A percentile compares a stretch with the other conserved stretches of the same genome.
phyloP scores from a whole-genome alignment of 2,329 filamentous ascomycete species.

The Thielaviopsis ethacetica region DNA sequence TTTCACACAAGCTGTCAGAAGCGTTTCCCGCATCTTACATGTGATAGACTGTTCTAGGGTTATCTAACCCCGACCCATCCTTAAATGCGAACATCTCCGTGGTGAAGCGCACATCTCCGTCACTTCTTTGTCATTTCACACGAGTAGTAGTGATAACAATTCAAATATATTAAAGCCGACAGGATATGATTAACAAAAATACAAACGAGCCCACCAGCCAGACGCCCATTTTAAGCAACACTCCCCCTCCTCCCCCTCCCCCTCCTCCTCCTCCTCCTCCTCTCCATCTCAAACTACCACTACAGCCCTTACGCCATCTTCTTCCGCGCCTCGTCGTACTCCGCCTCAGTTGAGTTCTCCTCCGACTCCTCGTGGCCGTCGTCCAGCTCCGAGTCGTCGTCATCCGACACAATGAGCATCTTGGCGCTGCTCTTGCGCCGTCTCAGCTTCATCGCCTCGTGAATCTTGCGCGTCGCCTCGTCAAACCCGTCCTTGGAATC shows the following conservation, averaged over 20 bases:
- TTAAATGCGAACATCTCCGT: no score
- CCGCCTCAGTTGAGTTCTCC: constrained; percentile 27
- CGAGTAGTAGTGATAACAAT: no score
- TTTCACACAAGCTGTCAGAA: no score
- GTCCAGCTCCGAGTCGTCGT: constrained; percentile 27
- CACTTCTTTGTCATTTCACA: no score
- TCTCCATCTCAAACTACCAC: constrained; percentile 11
- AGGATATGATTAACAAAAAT: not conserved
- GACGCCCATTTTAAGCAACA: not conserved
- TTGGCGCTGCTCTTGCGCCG: constrained; percentile 33
- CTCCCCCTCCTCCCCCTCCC: constrained; percentile 2
- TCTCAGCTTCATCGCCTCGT: constrained; percentile 59
- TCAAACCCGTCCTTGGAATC: constrained; percentile 58
- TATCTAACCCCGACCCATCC: no score
- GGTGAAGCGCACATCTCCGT: no score
- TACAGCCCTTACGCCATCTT: constrained; percentile 18
- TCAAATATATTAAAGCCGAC: not conserved
- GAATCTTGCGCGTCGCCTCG: constrained; percentile 69
- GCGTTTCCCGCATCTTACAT: no score
- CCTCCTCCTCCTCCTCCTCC: not conserved
- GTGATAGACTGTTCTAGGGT: no score
- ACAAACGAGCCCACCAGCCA: not conserved
- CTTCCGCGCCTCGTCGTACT: constrained; percentile 26
- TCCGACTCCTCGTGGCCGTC: constrained; percentile 22
- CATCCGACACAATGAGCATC: constrained; percentile 21